Evolutionary conservation across 164 flowering plant genomes (phyloP), one percentile per base, ranked within the genome.

Genomic region (Brasenia schreberi): DNA sequence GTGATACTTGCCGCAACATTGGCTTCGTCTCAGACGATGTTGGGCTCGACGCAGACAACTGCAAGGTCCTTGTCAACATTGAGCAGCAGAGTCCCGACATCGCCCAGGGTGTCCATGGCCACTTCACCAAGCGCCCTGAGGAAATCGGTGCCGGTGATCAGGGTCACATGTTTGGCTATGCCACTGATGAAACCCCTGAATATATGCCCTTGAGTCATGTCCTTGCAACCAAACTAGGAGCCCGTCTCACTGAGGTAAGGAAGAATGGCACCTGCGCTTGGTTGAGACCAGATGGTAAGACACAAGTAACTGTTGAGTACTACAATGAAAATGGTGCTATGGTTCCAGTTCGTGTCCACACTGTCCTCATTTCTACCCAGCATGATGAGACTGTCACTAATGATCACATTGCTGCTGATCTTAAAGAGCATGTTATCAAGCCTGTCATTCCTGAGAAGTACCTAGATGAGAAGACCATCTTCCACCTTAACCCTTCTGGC

Each of bases 101-200:
- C 74, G 93, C 93, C 18, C 93, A 85, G 77, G 94, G 94, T 71
- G 94, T 87, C 42, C 94, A 87, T n/a, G 94, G 94, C 39, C 94
- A 87, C 70, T 78, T 87, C 68, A 88, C 94, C 39, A 88, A 86
- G 82, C 82, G 90, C 63, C 94, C 94, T 4, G 94, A 88, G 73
- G 94, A 88, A 12, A 83, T 88, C 61, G 94, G 94, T 68, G 94
- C 94, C 42, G 94, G 94, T 74, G 94, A 87, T 68, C 93, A 87
- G 66, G 93, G 93, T 17, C 90, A 85, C 75, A 87, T 87, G 93
- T 88, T 88, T 71, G 94, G 95, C 6, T 88, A 88, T 74, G 94
- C 94, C 65, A 88, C 94, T 12, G 94, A 88, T 71, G 94, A 88
- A 71, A 88, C 94, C 70, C 86, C 87, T 5, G 94, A 88, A 64